Percentiles rank a stretch among this genome's conserved stretches.
These are phyloP conservation scores for Andrographis paniculata DNA, from an alignment of 305 asterid species.

Conservation along the genomic window DNA sequence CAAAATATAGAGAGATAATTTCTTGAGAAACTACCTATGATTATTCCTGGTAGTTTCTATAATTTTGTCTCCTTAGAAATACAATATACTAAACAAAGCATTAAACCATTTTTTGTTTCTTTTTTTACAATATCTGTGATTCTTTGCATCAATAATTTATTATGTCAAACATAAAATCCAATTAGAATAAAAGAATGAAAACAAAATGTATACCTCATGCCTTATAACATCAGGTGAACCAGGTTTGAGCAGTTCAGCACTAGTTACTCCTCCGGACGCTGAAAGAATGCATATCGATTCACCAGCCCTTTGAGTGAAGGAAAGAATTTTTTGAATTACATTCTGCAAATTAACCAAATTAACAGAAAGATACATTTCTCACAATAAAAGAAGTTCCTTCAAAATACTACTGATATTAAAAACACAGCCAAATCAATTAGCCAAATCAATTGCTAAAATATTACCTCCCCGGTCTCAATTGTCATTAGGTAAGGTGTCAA, in stretches of 20 bases:
- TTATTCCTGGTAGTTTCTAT: background rate
- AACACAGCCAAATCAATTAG: background rate
- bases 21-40: background rate
- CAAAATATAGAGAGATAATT: too few relatives aligned
- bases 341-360: slow-evolving; percentile 17
- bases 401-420: background rate
- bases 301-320: slow-evolving; percentile 19
- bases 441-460: background rate
- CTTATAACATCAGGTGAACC: slow-evolving; percentile 15
- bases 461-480: slow-evolving; percentile 26
- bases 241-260: slow-evolving; percentile 19
- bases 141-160: background rate
- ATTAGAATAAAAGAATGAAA: background rate
- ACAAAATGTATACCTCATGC: slow-evolving; percentile 19
- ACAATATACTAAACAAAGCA: background rate
- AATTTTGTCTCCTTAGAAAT: background rate
- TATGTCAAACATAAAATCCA: background rate
- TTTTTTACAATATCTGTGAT: background rate
- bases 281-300: slow-evolving; percentile 26
- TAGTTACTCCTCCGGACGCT: slow-evolving; percentile 24
- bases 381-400: background rate
- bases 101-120: too few relatives aligned
- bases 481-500: slow-evolving; percentile 19
- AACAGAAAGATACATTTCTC: background rate
- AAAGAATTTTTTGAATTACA: slow-evolving; percentile 22